Base-by-base conservation (phyloP, 495 filamentous ascomycete genomes). In the Penicillium bovifimosum region DNA sequence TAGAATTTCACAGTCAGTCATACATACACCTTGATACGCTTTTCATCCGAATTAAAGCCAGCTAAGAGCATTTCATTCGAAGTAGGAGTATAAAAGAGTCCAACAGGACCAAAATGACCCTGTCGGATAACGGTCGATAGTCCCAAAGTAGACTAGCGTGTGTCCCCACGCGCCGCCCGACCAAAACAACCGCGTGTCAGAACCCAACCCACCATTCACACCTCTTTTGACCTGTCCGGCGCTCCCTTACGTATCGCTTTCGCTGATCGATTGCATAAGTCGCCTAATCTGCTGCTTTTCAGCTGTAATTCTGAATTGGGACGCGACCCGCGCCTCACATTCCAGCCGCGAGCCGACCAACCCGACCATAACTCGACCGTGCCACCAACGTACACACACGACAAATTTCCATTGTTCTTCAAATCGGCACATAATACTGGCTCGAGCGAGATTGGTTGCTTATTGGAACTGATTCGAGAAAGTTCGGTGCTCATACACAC, bases 161-260 rank as follows among this genome's bases (percentile, higher is more conserved):
- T n/a, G 47, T 53, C 64, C 66, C 70, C 72, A 70, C 72, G 69
- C 72, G 68, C 68, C 72, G 68, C 68, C 69, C 64, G 65, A 75
- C 70, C 72, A 75, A 75, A 75, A 73, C 70, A 75, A 75, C 66
- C 70, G 72, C 70, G 71, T 74, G 69, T 69, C 38, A 60, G 62
- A 65, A 65, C 63, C 62, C 54, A 58, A 65, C 60, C 60, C 52
- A 57, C 60, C 60, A 58, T 41, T 50, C 45, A 59, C 58, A 50
- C 52, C 54, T 42, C 43, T 52, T 47, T 53, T 57, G 57, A 61
- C 54, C 56, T 45, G 49, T 52, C 54, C 55, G 55, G 58, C 58
- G 60, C 56, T 44, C 51, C 50, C 50, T 53, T 51, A 41, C 55
- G 55, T 50, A 13, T 50, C 48, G 3, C 26, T 28, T 50, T 41